Base-by-base conservation (phyloP, 345 rosid species). In the Eucalyptus cloeziana region DNA sequence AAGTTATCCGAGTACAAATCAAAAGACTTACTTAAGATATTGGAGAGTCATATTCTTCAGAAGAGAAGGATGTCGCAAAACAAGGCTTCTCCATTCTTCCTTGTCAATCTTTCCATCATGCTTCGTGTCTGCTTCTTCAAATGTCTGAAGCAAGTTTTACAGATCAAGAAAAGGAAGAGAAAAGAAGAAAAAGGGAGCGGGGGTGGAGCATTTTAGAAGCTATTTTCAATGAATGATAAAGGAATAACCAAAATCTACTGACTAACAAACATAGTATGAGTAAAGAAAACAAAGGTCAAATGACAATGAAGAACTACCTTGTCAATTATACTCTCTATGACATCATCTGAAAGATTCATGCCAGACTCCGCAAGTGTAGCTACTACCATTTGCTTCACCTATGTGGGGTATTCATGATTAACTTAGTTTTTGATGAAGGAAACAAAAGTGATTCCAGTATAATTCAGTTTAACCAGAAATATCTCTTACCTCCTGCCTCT, bases 311-410 rank as follows among this genome's bases (percentile, higher is more conserved):
- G 49, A 86, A 86, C 86, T 86, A 97, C 99, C 97, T 97, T 98
- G 90, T 98, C 99, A 86, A 98, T 97, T 89, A 98, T 98, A 90
- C 96, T 96, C 92, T 98, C 99, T 58, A 98, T 97, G 89, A 98
- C 96, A 88, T 93, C 97, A 89, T 97, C 99, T 7, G 94, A 95
- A 90, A 98, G 95, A 92, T 98, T 98, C 99, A 98, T 98, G 87
- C 99, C 99, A 16, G 99, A 97, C 90, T 98, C 99, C 11, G 99
- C 99, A 88, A 97, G 99, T 1, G 99, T 98, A 88, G 99, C 99
- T 8, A 98, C 99, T 58, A 98, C 99, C 99, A 98, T 98, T 98
- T 98, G 99, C 92, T 98, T 98, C 89, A 98, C 98, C 99, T 97
- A 44, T 25, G 88, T n/a, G 89, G 22, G 47, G 16, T 51, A 67